Base-by-base conservation (phyloP, 108 stramenopile genomes). In the Skeletonema tropicum region DNA sequence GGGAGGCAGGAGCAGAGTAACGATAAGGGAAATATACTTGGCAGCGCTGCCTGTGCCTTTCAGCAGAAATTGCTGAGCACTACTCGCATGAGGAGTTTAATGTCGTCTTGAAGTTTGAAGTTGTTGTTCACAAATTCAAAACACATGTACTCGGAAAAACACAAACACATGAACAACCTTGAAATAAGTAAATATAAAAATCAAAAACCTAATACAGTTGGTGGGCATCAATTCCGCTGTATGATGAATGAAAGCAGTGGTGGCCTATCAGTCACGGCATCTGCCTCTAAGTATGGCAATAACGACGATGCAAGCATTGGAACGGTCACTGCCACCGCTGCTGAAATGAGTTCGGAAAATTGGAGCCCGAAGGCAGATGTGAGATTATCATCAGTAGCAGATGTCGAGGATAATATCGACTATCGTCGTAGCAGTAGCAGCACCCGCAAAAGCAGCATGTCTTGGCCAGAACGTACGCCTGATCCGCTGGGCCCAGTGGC, bases 361-460 rank as follows among this genome's bases (percentile, higher is more conserved):
- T 25, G 52, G 9, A 1, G 21, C 19, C 23, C 23, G 25, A n/a
- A 23, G 10, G 19, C n/a, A 49, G 48, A 49, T n/a, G 5, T 3
- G 1, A 55, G 52, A 55, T 55, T 55, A 55, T 55, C 52, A 6
- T 55, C 52, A 25, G 52, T 55, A 23, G 52, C 52, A 23, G 52
- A 55, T 55, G 52, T 8, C 21, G 52, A 55, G 42, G 15, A 45
- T 45, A 45, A 4, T 15, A 2, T n/a, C n/a, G 42, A 4, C 0
- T n/a, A 45, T 15, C 42, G 42, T 45, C 42, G 42, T 25, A 55
- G 23, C 23, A 23, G 52, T 9, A 23, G 3, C 42, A 45, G 42
- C 42, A n/a, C 42, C 15, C 42, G 23, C n/a, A 23, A 17, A 10
- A 55, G 52, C n/a, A 55, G 23, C 10, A 17, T 23, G 17, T 55